Conservation (phyloP, 345 rosid species). For the Punica granatum region DNA sequence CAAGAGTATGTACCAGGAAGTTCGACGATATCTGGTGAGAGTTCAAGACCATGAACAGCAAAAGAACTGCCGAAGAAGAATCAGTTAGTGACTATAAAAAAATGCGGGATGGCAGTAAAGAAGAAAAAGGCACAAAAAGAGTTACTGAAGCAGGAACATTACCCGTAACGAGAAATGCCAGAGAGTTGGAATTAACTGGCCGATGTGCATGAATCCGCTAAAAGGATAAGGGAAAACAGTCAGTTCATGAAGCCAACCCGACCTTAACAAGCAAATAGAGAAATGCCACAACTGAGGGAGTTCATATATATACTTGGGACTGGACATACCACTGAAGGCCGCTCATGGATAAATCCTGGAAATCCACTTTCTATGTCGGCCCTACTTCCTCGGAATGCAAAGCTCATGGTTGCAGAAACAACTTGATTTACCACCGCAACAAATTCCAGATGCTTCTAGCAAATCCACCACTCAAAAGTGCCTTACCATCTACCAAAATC, state of each 20-base stretch:
- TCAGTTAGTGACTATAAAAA: not conserved
- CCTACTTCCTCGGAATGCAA: conserved; percentile 72
- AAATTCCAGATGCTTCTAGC: not conserved
- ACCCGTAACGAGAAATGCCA: conserved; percentile 94
- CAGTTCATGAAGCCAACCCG: not conserved
- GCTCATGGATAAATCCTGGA: conserved; percentile 54
- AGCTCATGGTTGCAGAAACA: conserved; percentile 53
- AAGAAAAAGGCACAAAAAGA: conserved; percentile 2
- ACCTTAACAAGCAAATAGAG: conserved; percentile 1
- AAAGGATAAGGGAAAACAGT: not conserved
- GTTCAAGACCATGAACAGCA: conserved; percentile 90
- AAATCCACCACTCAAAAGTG: not conserved
- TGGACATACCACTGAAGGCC: conserved; percentile 59
- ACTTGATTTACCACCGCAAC: not conserved
- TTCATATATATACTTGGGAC: not conserved
- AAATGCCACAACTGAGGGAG: not conserved
- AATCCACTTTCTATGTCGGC: conserved; percentile 79
- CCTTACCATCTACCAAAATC: not conserved
- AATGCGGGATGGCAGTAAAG: not conserved
- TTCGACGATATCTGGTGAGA: conserved; percentile 93
- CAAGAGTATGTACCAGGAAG: conserved; percentile 57
- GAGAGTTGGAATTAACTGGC: conserved; percentile 74
- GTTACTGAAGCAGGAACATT: conserved; percentile 10
- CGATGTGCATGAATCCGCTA: conserved; percentile 86
- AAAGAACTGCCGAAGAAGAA: conserved; percentile 54